Evolutionary conservation across 805 yeast genomes (phyloP), one percentile per base, ranked within the genome.

Genomic region (Metschnikowia rubicola): DNA sequence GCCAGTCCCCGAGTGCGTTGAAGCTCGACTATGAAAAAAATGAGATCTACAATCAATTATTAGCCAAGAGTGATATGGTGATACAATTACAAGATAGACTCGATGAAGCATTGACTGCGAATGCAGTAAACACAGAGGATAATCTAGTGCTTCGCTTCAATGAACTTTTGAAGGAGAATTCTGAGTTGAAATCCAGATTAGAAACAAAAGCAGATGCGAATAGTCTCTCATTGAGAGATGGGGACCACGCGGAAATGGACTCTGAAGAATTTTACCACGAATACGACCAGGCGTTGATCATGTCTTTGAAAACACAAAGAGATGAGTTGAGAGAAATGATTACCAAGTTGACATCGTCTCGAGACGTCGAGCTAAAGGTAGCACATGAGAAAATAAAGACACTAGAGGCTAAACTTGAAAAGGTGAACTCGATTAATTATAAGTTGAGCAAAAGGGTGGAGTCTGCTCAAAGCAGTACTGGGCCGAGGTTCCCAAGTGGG

Each of bases 21-120:
- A 81, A 82, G 43, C 60, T 84, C 50, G 74, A 78, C 32, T 78
- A 79, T 55, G 81, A 80, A 48, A 79, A 81, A 50, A 74, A 81
- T 4, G 78, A 75, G 42, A 56, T 84, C 47, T 74, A 71, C 56
- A 63, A 73, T 35, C 75, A 74, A 47, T 56, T 82, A 30, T 62
- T 74, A 15, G 64, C 70, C 31, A 75, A 79, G 52, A 78, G 77
- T 30, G 83, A 81, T 43, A 41, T 64, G 43, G 63, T 79, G 3
- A 70, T 70, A 38, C 76, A 78, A 47, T 65, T 75, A 30, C 68
- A 71, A 46, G 75, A 79, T 5, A 77, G 74, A 46, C 59, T 80
- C 17, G 73, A 70, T 4, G 68, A 74, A 33, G 57, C 70, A 15
- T 55, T 52, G 31, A 42, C 39, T 59, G 62, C 37, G 44, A 48